A percentile compares a stretch with the other conserved stretches of the same genome.
These are phyloP conservation scores for Boletus vinaceobasis DNA, from an alignment of 768 basidiomycete species.

Conservation along the genomic window DNA sequence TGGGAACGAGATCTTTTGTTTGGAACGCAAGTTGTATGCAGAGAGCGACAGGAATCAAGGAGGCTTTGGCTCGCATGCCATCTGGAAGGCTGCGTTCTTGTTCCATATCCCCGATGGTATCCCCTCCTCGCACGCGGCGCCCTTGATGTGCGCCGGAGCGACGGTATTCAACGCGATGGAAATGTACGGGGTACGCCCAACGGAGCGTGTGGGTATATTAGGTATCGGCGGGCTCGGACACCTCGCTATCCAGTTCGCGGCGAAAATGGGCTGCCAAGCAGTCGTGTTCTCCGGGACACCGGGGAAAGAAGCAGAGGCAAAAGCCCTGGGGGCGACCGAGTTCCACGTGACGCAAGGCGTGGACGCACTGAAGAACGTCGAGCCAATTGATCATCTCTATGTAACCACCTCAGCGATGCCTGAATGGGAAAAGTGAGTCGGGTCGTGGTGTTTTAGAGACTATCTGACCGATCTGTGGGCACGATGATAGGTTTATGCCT, in stretches of 20 bases:
- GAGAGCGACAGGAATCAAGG: slow-evolving; percentile 17
- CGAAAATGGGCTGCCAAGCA: slow-evolving; percentile 29
- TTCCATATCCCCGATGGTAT: slow-evolving; percentile 28
- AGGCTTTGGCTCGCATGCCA: slow-evolving; percentile 22
- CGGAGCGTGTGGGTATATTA: slow-evolving; percentile 25
- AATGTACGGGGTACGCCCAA: slow-evolving; percentile 19
- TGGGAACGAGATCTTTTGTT: slow-evolving; percentile 20
- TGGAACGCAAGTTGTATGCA: slow-evolving; percentile 7
- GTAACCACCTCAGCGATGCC: slow-evolving; percentile 2
- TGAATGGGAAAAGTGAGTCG: slow-evolving; percentile 8
- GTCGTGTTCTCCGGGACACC: slow-evolving; percentile 22
- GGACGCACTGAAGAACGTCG: background rate
- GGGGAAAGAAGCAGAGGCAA: slow-evolving; percentile 26
- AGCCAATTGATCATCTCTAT: background rate
- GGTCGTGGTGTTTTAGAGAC: background rate
- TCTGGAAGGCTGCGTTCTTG: slow-evolving; percentile 27
- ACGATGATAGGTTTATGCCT: slow-evolving; percentile 7
- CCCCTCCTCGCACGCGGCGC: slow-evolving; percentile 21
- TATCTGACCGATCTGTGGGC: background rate
- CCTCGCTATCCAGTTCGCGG: slow-evolving; percentile 27
- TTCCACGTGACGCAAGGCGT: slow-evolving; percentile 12
- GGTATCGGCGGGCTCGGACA: slow-evolving; percentile 32
- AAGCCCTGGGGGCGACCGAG: slow-evolving; percentile 27
- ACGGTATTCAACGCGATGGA: slow-evolving; percentile 25
- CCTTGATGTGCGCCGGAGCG: slow-evolving; percentile 29